Percentiles rank a stretch among this genome's conserved stretches.
phyloP scores from a whole-genome alignment of 345 rosid genomes.

The Eucalyptus pauciflora region DNA sequence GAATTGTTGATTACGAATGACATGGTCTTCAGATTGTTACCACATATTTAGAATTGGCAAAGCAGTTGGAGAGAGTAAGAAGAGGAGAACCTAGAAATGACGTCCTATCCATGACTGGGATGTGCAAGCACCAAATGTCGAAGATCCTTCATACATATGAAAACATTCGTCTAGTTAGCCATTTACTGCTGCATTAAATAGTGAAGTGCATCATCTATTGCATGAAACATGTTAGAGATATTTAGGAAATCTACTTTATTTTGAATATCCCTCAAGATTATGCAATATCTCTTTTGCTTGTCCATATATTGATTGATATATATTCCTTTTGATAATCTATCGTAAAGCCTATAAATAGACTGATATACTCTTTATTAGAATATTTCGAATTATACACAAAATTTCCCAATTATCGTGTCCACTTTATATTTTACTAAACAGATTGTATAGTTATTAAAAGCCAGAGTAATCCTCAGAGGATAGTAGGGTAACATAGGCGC shows the following conservation, averaged over 20 bases:
- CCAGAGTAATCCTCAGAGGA: background rate
- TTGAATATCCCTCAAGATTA: too few relatives aligned
- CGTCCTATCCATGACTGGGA: conserved; percentile 60
- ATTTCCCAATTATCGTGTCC: too few relatives aligned
- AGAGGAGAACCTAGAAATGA: conserved; percentile 36
- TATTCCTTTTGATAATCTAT: too few relatives aligned
- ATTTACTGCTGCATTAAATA: background rate
- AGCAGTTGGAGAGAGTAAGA: background rate
- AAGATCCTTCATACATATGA: conserved; percentile 35
- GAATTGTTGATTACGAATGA: background rate
- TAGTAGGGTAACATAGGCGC: background rate
- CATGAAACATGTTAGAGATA: background rate
- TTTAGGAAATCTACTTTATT: too few relatives aligned
- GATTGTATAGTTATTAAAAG: background rate
- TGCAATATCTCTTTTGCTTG: too few relatives aligned
- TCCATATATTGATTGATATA: too few relatives aligned
- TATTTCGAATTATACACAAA: too few relatives aligned
- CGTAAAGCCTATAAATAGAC: too few relatives aligned
- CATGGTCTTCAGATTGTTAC: background rate
- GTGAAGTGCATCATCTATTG: background rate
- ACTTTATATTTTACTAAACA: background rate
- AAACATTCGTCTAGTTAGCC: background rate
- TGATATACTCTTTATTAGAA: too few relatives aligned
- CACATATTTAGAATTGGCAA: background rate
- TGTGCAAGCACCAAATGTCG: conserved; percentile 69